Evolutionary conservation across 1,284 basidiomycete genomes (phyloP).

Genomic region (Chondrostereum purpureum): DNA sequence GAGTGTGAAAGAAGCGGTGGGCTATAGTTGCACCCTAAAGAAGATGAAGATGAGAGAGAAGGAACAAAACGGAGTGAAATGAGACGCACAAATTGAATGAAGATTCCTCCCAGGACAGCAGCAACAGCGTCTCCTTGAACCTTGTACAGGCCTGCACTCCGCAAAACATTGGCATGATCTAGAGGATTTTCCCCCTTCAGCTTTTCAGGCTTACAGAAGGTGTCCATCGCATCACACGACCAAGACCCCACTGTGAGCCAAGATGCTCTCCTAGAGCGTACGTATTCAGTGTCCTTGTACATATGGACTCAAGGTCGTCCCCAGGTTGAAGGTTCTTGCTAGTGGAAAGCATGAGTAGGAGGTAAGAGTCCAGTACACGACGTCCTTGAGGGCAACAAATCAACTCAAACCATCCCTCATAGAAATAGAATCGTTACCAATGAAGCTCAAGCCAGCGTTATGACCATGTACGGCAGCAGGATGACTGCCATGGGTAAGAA

Average conservation of each 20-base stretch:
- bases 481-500: constrained; percentile 73
- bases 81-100: constrained; percentile 66
- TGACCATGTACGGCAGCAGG: constrained; percentile 56
- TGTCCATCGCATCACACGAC: constrained; percentile 63
- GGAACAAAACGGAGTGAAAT: constrained; percentile 3
- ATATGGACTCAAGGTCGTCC: constrained; percentile 51
- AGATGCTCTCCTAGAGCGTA: constrained; percentile 66
- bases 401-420: not conserved
- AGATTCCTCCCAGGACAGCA: constrained; percentile 71
- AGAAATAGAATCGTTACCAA: constrained; percentile 53
- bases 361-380: constrained; percentile 66
- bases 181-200: constrained; percentile 20
- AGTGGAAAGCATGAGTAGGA: constrained; percentile 64
- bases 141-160: constrained; percentile 64
- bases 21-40: constrained; percentile 53
- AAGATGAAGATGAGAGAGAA: constrained; percentile 1
- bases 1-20: constrained; percentile 62
- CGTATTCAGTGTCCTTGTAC: constrained; percentile 53
- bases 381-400: constrained; percentile 64
- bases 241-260: constrained; percentile 65
- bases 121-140: constrained; percentile 71
- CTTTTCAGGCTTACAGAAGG: constrained; percentile 36
- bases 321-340: constrained; percentile 37
- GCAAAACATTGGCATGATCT: constrained; percentile 27
- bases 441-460: constrained; percentile 62